Base-by-base conservation (phyloP, 179 eudicot species). In the Beta corolliflora region DNA sequence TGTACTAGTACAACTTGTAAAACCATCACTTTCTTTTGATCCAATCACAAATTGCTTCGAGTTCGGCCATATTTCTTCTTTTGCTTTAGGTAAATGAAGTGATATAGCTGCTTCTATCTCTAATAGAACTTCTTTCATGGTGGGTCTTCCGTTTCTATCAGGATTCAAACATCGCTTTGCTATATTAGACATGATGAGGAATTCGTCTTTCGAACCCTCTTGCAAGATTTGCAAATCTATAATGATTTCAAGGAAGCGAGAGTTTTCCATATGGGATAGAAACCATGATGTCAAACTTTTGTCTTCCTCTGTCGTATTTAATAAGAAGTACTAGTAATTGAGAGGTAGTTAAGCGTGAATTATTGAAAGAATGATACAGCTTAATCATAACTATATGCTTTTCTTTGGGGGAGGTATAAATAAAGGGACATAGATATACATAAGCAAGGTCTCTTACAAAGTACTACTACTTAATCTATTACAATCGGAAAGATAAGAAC, bases 91-190 rank as follows among this genome's bases (percentile, higher is more conserved):
- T 23, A 71, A 7, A 23, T 69, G 81, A 19, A 64, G 81, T 75
- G 78, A 80, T 48, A 64, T 77, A 7, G 84, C 79, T 0, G 56
- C 75, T 66, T 87, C 87, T 36, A 87, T 80, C 64, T 77, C 82
- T 2, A 48, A 29, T 4, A 80, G 68, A 59, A 85, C 86, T 79
- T 85, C 79, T 63, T 76, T 72, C 88, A 87, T 87, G 10, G 82
- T 60, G 8, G 93, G 91, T 81, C 93, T 79, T 23, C 73, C 79
- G 21, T 85, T 85, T 11, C 89, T 88, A 7, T 78, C 81, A 77
- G 85, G 45, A 54, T 81, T 79, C 31, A 89, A 77, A 71, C 89
- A 91, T 18, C 79, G 68, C 69, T 18, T 77, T 36, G 88, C 88
- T 14, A 91, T 86, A 44, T 52, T 61, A 0, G 86, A 89, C 29